These are phyloP conservation scores for Ramaria sp. DNA, from an alignment of 768 basidiomycete species.

Conservation along the genomic window DNA sequence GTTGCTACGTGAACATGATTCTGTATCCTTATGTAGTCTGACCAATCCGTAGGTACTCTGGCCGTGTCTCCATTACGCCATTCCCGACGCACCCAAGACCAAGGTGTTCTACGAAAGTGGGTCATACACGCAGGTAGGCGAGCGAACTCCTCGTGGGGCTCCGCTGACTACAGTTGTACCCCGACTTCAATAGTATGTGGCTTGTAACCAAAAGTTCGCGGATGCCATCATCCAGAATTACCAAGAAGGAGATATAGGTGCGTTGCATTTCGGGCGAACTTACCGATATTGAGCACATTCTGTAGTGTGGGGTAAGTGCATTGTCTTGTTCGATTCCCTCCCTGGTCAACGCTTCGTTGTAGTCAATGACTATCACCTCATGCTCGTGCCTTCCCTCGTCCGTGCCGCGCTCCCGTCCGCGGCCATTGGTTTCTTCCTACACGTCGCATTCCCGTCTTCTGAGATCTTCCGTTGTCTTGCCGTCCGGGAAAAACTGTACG, in stretches of 20 bases:
- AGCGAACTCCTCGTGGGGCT: not conserved
- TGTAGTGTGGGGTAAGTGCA: conserved; percentile 38
- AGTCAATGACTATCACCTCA: conserved; percentile 93
- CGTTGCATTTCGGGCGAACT: not conserved
- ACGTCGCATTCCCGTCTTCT: conserved; percentile 90
- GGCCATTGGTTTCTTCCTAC: conserved; percentile 90
- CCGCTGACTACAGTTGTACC: not conserved
- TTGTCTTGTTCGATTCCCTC: not conserved
- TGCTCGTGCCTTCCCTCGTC: conserved; percentile 83
- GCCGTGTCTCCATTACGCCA: conserved; percentile 80
- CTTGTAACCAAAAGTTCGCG: conserved; percentile 87
- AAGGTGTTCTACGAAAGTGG: conserved; percentile 73
- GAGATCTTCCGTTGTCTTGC: conserved; percentile 93
- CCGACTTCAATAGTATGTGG: conserved; percentile 53
- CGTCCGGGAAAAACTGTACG: conserved; percentile 36
- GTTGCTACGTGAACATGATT: conserved; percentile 17
- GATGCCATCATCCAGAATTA: conserved; percentile 71
- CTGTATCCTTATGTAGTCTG: conserved; percentile 8
- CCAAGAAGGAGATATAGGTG: conserved; percentile 79
- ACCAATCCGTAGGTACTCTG: conserved; percentile 48
- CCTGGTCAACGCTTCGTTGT: not conserved
- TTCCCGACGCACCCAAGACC: conserved; percentile 81
- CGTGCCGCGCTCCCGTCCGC: conserved; percentile 49
- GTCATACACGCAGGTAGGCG: conserved; percentile 36
- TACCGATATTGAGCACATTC: not conserved